Conservation (phyloP, 305 asterid species). For the Fraxinus velutina region DNA sequence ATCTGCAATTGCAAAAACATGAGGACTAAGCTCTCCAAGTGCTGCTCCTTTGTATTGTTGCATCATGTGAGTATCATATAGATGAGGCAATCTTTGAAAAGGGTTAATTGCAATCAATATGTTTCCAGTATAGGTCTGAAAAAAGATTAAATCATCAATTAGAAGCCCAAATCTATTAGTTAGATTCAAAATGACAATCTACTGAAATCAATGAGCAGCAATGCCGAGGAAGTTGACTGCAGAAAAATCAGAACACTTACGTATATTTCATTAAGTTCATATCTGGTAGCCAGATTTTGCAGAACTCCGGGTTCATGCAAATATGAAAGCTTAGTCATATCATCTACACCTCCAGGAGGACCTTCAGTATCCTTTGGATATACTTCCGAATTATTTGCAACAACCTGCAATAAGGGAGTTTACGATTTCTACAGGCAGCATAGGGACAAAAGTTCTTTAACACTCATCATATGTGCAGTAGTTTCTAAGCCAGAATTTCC, state of each 20-base stretch:
- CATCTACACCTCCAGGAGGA: slow-evolving; percentile 98
- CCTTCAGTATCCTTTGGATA: slow-evolving; percentile 94
- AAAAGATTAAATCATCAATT: slow-evolving; percentile 23
- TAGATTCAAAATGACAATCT: background rate
- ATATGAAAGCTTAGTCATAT: slow-evolving; percentile 98
- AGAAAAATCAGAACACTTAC: slow-evolving; percentile 45
- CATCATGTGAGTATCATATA: slow-evolving; percentile 98
- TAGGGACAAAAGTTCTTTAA: background rate
- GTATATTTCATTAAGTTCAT: slow-evolving; percentile 96
- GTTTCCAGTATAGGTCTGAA: slow-evolving; percentile 96
- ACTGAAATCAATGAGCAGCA: background rate
- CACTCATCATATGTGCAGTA: background rate
- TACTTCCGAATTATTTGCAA: slow-evolving; percentile 68
- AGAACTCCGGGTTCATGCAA: slow-evolving; percentile 99
- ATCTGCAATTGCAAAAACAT: slow-evolving; percentile 97
- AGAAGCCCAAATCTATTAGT: background rate
- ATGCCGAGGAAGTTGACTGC: background rate
- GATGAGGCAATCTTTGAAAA: slow-evolving; percentile 97
- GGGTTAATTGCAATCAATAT: slow-evolving; percentile 97
- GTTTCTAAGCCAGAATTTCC: background rate
- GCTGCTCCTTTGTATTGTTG: slow-evolving; percentile 97
- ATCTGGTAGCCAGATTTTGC: slow-evolving; percentile 90
- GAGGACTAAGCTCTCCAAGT: slow-evolving; percentile 98
- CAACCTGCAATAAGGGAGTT: slow-evolving; percentile 47
- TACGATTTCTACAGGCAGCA: background rate